These are phyloP conservation scores for Nematocida major DNA, from an alignment of 371 early-diverging fungal species.

Conservation along the genomic window DNA sequence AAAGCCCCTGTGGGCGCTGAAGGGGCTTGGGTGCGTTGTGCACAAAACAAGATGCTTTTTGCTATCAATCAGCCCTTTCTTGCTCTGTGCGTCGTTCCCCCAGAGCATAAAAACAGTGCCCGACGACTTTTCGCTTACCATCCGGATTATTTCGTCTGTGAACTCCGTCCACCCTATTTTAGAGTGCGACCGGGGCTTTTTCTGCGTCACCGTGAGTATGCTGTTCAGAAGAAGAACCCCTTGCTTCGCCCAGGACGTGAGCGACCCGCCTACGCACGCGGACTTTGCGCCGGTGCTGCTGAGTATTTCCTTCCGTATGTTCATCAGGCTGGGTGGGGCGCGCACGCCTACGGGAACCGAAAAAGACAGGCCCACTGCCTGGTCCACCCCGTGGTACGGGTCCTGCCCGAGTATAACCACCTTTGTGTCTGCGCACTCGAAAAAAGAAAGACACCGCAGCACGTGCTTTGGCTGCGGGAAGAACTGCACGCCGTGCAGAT, in stretches of 20 bases:
- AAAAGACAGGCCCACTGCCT: slow-evolving; percentile 75
- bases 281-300: slow-evolving; percentile 66
- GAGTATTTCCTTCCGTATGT: slow-evolving; percentile 79
- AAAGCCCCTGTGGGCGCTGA: slow-evolving; percentile 79
- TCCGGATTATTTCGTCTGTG: slow-evolving; percentile 74
- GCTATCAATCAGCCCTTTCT: slow-evolving; percentile 63
- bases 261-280: slow-evolving; percentile 65
- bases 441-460: slow-evolving; percentile 55
- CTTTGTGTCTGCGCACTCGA: slow-evolving; percentile 54
- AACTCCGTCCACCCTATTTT: slow-evolving; percentile 78
- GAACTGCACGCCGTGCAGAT: slow-evolving; percentile 49
- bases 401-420: slow-evolving; percentile 68
- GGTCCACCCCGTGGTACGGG: slow-evolving; percentile 82
- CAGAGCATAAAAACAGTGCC: slow-evolving; percentile 88
- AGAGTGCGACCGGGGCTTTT: slow-evolving; percentile 77
- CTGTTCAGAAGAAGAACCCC: slow-evolving; percentile 89
- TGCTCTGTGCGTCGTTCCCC: slow-evolving; percentile 78
- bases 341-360: slow-evolving; percentile 70
- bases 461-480: slow-evolving; percentile 54
- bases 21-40: slow-evolving; percentile 83
- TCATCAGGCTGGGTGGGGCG: slow-evolving; percentile 78
- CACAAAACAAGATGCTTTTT: slow-evolving; percentile 75
- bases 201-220: slow-evolving; percentile 76
- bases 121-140: slow-evolving; percentile 68
- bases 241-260: slow-evolving; percentile 75